Evolutionary conservation across 2,329 filamentous ascomycete species (phyloP).

Genomic region (Cryphonectria parasitica): DNA sequence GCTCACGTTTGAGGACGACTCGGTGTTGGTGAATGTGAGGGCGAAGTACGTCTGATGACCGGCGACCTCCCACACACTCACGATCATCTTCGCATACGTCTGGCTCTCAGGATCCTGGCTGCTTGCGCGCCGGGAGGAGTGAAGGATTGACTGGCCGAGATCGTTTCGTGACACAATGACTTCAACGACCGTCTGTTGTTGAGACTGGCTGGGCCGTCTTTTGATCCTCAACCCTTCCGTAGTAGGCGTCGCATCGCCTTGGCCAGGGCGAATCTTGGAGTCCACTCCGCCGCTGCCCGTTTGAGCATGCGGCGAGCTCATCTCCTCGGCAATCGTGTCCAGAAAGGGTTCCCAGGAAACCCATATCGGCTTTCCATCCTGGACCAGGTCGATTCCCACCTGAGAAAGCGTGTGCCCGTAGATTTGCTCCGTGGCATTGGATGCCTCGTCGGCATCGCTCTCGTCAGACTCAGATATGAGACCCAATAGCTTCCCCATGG

Average conservation of each 20-base stretch:
- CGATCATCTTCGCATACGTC: constrained; percentile 73
- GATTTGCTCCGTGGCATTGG: constrained; percentile 60
- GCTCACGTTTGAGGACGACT: constrained; percentile 42
- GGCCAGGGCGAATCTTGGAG: background rate
- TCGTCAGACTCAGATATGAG: constrained; percentile 51
- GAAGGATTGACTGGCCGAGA: constrained; percentile 45
- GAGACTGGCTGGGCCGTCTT: constrained; percentile 27
- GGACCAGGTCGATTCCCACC: constrained; percentile 73
- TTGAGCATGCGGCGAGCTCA: constrained; percentile 34
- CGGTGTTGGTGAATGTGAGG: constrained; percentile 71
- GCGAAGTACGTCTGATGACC: constrained; percentile 72
- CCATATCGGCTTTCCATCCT: constrained; percentile 66
- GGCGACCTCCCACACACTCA: constrained; percentile 73
- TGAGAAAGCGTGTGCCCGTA: constrained; percentile 69
- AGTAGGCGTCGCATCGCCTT: constrained; percentile 17
- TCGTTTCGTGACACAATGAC: constrained; percentile 64
- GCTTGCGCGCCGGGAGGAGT: constrained; percentile 38
- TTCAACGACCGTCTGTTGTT: constrained; percentile 65
- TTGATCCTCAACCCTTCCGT: constrained; percentile 18
- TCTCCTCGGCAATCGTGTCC: constrained; percentile 54
- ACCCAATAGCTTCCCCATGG: constrained; percentile 71
- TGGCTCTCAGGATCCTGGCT: constrained; percentile 44
- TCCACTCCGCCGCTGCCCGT: constrained; percentile 28
- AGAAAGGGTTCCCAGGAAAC: constrained; percentile 63
- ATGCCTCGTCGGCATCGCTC: constrained; percentile 44